phyloP scores from a whole-genome alignment of 1,139 yeast genomes.

The Yamadazyma siamensis region DNA sequence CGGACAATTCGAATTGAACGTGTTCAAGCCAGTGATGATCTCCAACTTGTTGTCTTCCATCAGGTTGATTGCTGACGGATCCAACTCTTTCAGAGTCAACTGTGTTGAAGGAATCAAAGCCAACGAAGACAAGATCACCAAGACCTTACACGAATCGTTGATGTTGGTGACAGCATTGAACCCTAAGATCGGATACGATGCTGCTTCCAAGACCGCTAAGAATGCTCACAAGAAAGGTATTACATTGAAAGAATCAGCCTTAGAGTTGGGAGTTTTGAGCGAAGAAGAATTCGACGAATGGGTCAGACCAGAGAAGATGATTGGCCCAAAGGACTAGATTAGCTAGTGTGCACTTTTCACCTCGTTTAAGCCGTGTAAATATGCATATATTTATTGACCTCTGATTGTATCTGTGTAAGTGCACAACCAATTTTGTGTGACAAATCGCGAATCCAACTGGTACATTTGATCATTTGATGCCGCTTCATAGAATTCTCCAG shows the following conservation, averaged over 20 bases:
- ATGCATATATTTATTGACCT: too few relatives aligned
- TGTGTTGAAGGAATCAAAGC: constrained; percentile 95
- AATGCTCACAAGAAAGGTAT: constrained; percentile 97
- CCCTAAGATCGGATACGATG: constrained; percentile 98
- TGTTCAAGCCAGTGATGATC: constrained; percentile 94
- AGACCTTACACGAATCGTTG: constrained; percentile 86
- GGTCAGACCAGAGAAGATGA: constrained; percentile 98
- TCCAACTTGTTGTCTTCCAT: constrained; percentile 84
- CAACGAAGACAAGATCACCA: constrained; percentile 80
- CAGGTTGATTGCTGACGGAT: constrained; percentile 86
- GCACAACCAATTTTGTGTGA: not conserved
- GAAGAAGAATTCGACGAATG: constrained; percentile 89
- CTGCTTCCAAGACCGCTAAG: constrained; percentile 96
- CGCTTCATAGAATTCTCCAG: constrained; percentile 25
- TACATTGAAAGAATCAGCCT: constrained; percentile 90
- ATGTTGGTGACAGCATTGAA: constrained; percentile 98
- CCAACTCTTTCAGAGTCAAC: constrained; percentile 83
- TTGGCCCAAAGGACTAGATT: constrained; percentile 71
- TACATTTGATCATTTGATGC: too few relatives aligned
- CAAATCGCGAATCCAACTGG: not conserved
- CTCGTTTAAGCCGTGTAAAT: too few relatives aligned
- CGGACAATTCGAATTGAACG: constrained; percentile 97
- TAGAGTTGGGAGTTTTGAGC: constrained; percentile 81
- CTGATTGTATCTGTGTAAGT: not conserved
- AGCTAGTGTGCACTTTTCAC: too few relatives aligned